Base-by-base conservation (phyloP, 495 filamentous ascomycete species). In the Neurospora sp. region DNA sequence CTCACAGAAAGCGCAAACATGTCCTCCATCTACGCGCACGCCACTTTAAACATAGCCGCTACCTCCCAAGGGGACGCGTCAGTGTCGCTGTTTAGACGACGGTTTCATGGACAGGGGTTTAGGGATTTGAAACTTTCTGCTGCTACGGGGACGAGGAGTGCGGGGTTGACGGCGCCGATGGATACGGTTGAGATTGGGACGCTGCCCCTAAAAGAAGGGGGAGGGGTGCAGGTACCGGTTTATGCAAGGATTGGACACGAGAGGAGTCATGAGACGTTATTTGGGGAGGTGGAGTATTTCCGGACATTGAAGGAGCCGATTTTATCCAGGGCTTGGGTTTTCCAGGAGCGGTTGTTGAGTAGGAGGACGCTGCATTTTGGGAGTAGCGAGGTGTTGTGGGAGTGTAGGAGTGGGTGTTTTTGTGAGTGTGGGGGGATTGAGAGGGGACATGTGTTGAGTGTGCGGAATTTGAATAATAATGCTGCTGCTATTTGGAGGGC, bases 311-410 rank as follows among this genome's bases (percentile, higher is more conserved):
- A 72, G 70, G 75, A 76, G 31, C 75, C 75, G 14, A 71, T 83
- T 1, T 44, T 73, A 3, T 40, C 39, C 4, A 35, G 82, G 16
- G 81, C 77, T 0, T 83, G 82, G 82, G 80, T 79, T 0, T 79
- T 81, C 16, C 81, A 83, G 69, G 82, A 83, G 48, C 74, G 80
- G 0, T 71, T 79, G 10, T 71, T 83, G 27, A 77, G 79, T 4
- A 77, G 77, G 9, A 46, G 82, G 4, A 76, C 73, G 1, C 74
- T 83, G 8, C 72, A 79, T 23, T 83, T 79, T 44, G 75, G 76
- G 7, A 39, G 72, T 1, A 73, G 74, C 7, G 78, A 82, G 69
- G 18, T 83, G 3, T 73, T 81, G 2, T 83, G 80, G 79, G 80
- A 81, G 70, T 83, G 81, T 71, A 35, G 71, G 10, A 69, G 75